A percentile compares a stretch with the other conserved stretches of the same genome.
Conservation (phyloP, 345 rosid species). For the Dimocarpus longan region DNA sequence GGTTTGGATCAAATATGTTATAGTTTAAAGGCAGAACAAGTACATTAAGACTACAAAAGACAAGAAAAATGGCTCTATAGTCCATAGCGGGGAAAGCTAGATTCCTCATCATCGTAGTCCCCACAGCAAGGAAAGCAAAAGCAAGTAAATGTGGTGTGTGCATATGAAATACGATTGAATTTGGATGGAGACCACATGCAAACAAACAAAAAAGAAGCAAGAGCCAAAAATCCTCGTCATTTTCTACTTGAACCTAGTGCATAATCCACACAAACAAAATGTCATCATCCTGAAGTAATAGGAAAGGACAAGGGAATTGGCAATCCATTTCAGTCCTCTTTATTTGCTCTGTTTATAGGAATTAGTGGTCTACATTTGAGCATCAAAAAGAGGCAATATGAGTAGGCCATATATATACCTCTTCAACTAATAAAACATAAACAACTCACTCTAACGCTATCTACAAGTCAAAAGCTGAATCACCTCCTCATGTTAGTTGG, state of each 20-base stretch:
- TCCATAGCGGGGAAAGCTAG: neutral
- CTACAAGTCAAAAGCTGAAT: neutral
- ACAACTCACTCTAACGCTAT: no score
- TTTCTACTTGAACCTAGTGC: slow-evolving; percentile 45
- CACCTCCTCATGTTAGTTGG: neutral
- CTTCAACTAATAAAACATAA: neutral
- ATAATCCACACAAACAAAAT: slow-evolving; percentile 37
- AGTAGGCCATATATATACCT: neutral
- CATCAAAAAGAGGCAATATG: slow-evolving; percentile 7
- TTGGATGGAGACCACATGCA: slow-evolving; percentile 44
- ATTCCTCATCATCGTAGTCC: slow-evolving; percentile 1
- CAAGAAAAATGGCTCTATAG: neutral
- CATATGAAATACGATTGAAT: slow-evolving; percentile 32
- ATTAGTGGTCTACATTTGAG: slow-evolving; percentile 5
- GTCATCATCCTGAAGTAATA: slow-evolving; percentile 28
- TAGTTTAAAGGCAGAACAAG: neutral
- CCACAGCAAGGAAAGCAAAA: neutral
- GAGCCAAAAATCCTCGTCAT: slow-evolving; percentile 42
- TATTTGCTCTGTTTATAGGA: neutral
- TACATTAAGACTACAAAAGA: neutral
- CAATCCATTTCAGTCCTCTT: slow-evolving; percentile 13
- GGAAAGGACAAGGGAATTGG: slow-evolving; percentile 18
- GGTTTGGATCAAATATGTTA: no score
- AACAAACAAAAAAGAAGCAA: slow-evolving; percentile 34
- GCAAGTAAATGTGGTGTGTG: slow-evolving; percentile 30